Base-by-base conservation (phyloP, 345 rosid genomes). In the Melaleuca quinquenervia region DNA sequence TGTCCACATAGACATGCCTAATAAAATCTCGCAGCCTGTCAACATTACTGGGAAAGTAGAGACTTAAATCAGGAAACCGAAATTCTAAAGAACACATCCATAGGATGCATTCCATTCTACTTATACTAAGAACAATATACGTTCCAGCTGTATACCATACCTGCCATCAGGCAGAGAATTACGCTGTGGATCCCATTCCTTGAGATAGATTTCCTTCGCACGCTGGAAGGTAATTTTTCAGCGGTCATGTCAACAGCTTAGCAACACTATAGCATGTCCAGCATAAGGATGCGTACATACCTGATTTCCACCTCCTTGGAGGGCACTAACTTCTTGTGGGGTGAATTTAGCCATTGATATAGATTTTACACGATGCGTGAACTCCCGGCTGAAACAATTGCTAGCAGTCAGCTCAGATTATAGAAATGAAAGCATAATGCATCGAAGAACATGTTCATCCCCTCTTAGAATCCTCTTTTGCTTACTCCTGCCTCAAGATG, bases 221-320 rank as follows among this genome's bases (percentile, higher is more conserved):
- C 88, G 94, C 99, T 97, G 93, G 54, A 52, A 70, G 26, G 80
- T 48, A 70, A 70, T 70, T 18, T 70, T 70, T 20, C 80, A 20
- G 44, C 2, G 2, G 48, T 70, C 49, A 29, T 54, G 52, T 10
- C 64, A 52, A 88, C 82, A 83, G 44, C 41, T 52, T 78, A 55
- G 82, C 50, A n/a, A 82, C 13, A 21, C 50, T 36, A 48, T 24
- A 45, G 21, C 53, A 87, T 32, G 82, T 82, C 58, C 62, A 87
- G 82, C 52, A 51, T 52, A 88, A 60, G 48, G 48, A 21, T 64
- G 84, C 21, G 51, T 52, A 62, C 10, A 18, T 91, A 97, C 99
- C 98, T 97, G 92, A 90, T 97, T 97, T 88, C 99, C 99, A 50
- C 99, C 99, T 93, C 90, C 99, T 90, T 96, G 95, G 86, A 97